Conservation (phyloP, 163 green algal species). For the Trebouxia gelatinosa region DNA sequence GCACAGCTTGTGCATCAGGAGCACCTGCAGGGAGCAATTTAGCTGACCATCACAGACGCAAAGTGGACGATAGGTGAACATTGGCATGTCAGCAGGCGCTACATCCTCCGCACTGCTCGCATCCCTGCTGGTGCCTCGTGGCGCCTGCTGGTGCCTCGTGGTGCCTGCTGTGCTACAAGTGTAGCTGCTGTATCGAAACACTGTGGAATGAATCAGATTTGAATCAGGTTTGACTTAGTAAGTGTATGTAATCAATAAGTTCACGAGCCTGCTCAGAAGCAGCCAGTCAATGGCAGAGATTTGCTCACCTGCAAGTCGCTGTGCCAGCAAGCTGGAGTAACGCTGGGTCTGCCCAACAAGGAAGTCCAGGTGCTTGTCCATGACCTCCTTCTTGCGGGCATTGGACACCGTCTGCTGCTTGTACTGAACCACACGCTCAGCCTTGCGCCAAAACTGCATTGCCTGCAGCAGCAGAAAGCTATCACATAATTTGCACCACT, state of each 20-base stretch:
- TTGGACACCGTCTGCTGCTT: conserved; percentile 81
- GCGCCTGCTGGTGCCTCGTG: neutral
- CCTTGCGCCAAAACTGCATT: conserved; percentile 88
- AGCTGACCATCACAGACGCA: too few relatives aligned
- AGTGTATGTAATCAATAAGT: conserved; percentile 55
- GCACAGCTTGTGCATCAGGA: too few relatives aligned
- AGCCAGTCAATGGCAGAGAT: neutral
- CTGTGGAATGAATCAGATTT: too few relatives aligned
- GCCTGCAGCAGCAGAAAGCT: conserved; percentile 62
- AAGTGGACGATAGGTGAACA: too few relatives aligned
- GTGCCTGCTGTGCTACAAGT: conserved; percentile 34
- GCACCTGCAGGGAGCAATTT: too few relatives aligned
- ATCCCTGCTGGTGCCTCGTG: neutral
- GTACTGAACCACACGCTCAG: conserved; percentile 78
- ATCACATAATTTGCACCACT: too few relatives aligned
- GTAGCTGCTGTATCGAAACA: too few relatives aligned
- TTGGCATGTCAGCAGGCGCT: too few relatives aligned
- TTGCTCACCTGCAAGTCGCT: conserved; percentile 40
- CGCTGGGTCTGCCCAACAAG: conserved; percentile 95
- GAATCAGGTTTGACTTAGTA: too few relatives aligned
- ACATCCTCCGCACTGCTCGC: too few relatives aligned
- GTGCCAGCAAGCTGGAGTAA: conserved; percentile 71
- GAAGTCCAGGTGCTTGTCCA: conserved; percentile 94
- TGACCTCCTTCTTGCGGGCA: conserved; percentile 78
- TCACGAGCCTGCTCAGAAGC: neutral